Conservation (phyloP, 371 early-diverging fungal species). For the Choanephora cucurbitarum region DNA sequence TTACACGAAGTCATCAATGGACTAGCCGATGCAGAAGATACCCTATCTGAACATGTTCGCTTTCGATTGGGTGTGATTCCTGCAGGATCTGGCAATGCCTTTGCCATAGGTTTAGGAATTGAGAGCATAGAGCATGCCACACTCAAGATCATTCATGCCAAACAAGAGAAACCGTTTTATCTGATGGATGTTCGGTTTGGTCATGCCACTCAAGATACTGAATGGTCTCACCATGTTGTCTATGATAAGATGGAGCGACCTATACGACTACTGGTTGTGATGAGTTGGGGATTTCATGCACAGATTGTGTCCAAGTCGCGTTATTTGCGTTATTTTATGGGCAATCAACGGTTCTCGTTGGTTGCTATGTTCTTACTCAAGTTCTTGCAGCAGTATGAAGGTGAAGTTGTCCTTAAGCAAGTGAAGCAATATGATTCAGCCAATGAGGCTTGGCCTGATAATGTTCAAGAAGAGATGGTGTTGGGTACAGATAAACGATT, state of each 20-base stretch:
- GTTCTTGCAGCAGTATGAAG: conserved; percentile 38
- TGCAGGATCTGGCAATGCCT: conserved; percentile 49
- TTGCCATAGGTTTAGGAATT: conserved; percentile 37
- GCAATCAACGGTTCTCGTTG: conserved; percentile 44
- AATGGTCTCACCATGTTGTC: conserved; percentile 21
- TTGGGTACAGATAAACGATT: conserved; percentile 14
- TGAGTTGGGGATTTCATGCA: conserved; percentile 59
- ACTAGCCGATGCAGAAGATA: conserved; percentile 25
- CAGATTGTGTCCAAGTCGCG: conserved; percentile 47
- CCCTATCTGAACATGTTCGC: neutral
- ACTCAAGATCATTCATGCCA: conserved; percentile 35
- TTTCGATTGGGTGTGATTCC: conserved; percentile 44
- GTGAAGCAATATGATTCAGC: conserved; percentile 18
- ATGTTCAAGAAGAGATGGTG: neutral
- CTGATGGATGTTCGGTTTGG: conserved; percentile 37
- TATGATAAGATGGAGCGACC: conserved; percentile 8
- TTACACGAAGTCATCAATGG: conserved; percentile 52
- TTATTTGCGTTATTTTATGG: conserved; percentile 40
- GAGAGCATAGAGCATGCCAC: conserved; percentile 35
- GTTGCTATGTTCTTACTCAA: conserved; percentile 36
- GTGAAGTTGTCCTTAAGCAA: conserved; percentile 30
- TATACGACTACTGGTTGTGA: conserved; percentile 37
- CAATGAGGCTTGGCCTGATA: neutral
- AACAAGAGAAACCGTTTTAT: conserved; percentile 29
- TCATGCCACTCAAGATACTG: neutral